phyloP scores from a whole-genome alignment of 2,329 filamentous ascomycete species.

The Talaromyces pinophilus region DNA sequence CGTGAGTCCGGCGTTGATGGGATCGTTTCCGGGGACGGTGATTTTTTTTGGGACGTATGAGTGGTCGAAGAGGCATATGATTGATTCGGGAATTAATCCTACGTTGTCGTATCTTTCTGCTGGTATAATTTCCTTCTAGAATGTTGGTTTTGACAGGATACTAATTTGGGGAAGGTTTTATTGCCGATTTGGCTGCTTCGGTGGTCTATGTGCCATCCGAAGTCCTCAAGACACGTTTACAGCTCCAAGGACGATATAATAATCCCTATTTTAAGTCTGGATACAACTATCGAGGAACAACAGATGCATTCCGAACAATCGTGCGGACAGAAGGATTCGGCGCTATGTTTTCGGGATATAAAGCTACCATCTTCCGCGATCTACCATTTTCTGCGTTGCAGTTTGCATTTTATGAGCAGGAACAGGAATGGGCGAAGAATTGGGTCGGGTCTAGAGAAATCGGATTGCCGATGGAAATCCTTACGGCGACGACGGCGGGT shows the following conservation, averaged over 20 bases:
- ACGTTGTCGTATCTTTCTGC: constrained; percentile 83
- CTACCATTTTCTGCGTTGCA: constrained; percentile 94
- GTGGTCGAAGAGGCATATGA: constrained; percentile 84
- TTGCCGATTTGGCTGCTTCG: constrained; percentile 89
- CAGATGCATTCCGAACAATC: constrained; percentile 84
- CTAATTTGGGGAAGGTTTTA: constrained; percentile 63
- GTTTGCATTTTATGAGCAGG: constrained; percentile 98
- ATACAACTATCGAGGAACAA: constrained; percentile 89
- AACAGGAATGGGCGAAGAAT: constrained; percentile 74
- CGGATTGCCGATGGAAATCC: constrained; percentile 77
- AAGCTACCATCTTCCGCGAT: constrained; percentile 90
- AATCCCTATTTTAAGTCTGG: constrained; percentile 92
- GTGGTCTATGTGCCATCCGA: constrained; percentile 95
- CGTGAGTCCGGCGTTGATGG: constrained; percentile 85
- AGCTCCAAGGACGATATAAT: constrained; percentile 91
- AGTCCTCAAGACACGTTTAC: constrained; percentile 93
- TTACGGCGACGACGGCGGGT: constrained; percentile 86
- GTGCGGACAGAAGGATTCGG: constrained; percentile 75
- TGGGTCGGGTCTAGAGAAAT: constrained; percentile 82
- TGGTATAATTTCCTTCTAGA: constrained; percentile 56
- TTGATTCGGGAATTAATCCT: constrained; percentile 79
- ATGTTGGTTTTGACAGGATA: constrained; percentile 7
- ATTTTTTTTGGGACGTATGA: constrained; percentile 97
- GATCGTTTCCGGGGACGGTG: constrained; percentile 90
- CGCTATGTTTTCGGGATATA: constrained; percentile 95